Base-by-base conservation (phyloP, 169 alveolate species). In the Theileria annulata region DNA sequence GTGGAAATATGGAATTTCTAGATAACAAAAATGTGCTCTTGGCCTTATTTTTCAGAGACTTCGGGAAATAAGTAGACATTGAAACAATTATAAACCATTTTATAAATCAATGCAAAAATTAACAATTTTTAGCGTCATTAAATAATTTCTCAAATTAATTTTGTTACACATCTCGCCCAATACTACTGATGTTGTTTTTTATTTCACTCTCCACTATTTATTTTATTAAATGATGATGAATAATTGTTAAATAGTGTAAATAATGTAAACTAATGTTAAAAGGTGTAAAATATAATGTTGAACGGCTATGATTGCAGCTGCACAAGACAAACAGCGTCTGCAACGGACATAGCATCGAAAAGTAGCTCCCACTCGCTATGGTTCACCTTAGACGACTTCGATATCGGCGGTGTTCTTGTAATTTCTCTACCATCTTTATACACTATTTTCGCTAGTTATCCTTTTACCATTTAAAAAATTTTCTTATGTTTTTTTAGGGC, bases 351-450 rank as follows among this genome's bases (percentile, higher is more conserved):
- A 66, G 80, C 94, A 69, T 71, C 86, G 4, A 78, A 86, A 56
- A 87, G 94, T 72, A 74, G 87, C 47, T 59, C 85, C 30, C 94
- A 90, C 68, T 74, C 94, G 21, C 82, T 87, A 15, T 76, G 91
- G 60, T 90, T 77, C 66, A 87, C 93, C 15, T 47, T 90, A 15
- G 91, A 90, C 62, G 94, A 90, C 56, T 90, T 90, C 73, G 94
- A 90, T 21, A 87, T 90, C 28, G 94, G 93, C 10, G 94, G 92
- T 27, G 66, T 90, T 28, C 71, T 90, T 87, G 94, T 90, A 87
- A 58, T 35, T 35, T 8, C 47, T 35, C 67, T 51, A 33, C n/a
- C 54, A 13, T 21, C 1, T 17, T n/a, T n/a, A n/a, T n/a, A 21
- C 28, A 6, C n/a, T 12, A 42, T 35, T 71, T 23, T 42, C 30